Evolutionary conservation across 768 basidiomycete species (phyloP), one percentile per base, ranked within the genome.

Genomic region (Suillus lakei): DNA sequence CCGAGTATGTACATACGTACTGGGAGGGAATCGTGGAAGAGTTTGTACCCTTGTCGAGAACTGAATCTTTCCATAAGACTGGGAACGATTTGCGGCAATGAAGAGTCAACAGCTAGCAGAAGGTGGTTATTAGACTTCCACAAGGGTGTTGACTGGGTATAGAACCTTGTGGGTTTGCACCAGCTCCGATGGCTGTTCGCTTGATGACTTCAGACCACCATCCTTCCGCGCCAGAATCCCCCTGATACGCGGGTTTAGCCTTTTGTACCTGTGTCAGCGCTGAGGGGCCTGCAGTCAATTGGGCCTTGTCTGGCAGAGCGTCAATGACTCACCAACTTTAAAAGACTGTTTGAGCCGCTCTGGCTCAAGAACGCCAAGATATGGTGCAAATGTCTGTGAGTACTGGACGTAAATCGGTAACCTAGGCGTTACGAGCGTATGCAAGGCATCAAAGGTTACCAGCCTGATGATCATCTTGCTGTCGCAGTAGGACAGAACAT

Each of bases 141-240:
- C 5, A 15, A 15, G 26, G 61, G 69, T 64, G 67, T 54, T 51
- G 58, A 58, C 62, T 54, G 64, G 55, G 34, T 16, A 26, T 26
- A 53, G 80, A 67, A 88, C 90, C 83, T 70, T 79, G 73, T 56
- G 83, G 73, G 75, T 90, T 80, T 4, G 88, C 92, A 1, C 91
- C 91, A 50, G 92, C 91, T 4, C 88, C 91, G 3, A 92, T 75
- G 21, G 92, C 92, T 43, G 93, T 94, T 64, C 85, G 78, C 64
- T 80, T 81, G 66, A 95, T 88, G 44, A 95, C 91, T 67, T 91
- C 88, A n/a, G 80, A 74, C 93, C 93, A 95, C 92, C 91, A 94
- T 3, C 71, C 75, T 38, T 83, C 74, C 55, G 83, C 82, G 56
- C 88, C 88, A 18, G 80, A 75, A 56, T 76, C 60, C 54, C 63